A percentile compares a stretch with the other conserved stretches of the same genome.
Conservation (phyloP, 495 filamentous ascomycete genomes). For the Tuber microsphaerosporum region DNA sequence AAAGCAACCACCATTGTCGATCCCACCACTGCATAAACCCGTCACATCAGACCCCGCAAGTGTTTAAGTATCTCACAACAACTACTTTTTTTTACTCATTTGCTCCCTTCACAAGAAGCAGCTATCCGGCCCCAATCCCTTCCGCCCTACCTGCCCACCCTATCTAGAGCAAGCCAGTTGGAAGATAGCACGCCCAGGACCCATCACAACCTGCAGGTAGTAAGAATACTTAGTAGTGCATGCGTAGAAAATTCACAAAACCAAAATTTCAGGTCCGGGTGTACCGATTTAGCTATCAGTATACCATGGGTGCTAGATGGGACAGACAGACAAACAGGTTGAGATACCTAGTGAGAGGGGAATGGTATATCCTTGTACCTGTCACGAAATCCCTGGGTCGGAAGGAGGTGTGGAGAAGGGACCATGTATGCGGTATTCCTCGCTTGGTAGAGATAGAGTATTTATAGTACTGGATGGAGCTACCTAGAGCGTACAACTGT, state of each 20-base stretch:
- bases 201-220: neutral
- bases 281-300: neutral
- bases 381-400: neutral
- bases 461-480: neutral
- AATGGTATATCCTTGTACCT: neutral
- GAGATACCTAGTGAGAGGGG: neutral
- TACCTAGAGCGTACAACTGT: neutral
- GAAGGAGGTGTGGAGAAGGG: neutral
- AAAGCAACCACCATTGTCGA: neutral
- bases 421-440: neutral
- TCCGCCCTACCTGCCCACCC: neutral
- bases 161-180: neutral
- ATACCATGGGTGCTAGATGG: neutral
- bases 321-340: neutral
- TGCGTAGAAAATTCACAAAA: neutral
- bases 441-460: neutral
- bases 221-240: neutral
- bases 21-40: neutral
- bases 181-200: neutral
- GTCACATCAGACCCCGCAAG: neutral
- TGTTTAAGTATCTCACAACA: neutral
- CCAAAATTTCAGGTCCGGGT: neutral
- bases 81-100: neutral
- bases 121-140: neutral
- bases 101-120: neutral